phyloP scores from a whole-genome alignment of 805 yeast species.

The Sugiyamaella floridensis region DNA sequence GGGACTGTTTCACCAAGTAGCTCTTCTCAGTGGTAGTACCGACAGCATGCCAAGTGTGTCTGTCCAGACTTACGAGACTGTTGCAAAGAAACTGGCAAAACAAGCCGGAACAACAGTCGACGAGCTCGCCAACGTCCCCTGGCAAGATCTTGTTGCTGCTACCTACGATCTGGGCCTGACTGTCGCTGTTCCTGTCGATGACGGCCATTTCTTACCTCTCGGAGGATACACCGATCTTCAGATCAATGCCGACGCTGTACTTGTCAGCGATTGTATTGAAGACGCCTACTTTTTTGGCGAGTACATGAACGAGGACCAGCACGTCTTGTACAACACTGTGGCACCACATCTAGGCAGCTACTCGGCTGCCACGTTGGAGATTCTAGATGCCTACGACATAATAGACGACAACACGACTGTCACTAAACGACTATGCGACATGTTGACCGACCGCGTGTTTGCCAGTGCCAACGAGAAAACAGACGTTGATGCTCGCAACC shows the following conservation, averaged over 20 bases:
- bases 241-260: slow-evolving; percentile 15
- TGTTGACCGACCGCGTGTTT: slow-evolving; percentile 18
- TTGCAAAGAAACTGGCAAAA: slow-evolving; percentile 13
- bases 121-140: slow-evolving; percentile 18
- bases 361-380: background rate
- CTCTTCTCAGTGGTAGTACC: slow-evolving; percentile 25
- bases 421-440: slow-evolving; percentile 7
- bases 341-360: background rate
- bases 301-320: background rate
- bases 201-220: slow-evolving; percentile 22
- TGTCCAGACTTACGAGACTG: slow-evolving; percentile 16
- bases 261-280: slow-evolving; percentile 27
- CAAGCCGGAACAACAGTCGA: slow-evolving; percentile 14
- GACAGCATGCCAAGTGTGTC: slow-evolving; percentile 18
- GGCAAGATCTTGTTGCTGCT: slow-evolving; percentile 23
- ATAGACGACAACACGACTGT: background rate
- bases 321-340: background rate
- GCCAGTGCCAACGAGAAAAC: slow-evolving; percentile 13
- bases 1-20: slow-evolving; percentile 21
- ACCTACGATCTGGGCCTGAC: slow-evolving; percentile 19
- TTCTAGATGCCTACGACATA: background rate
- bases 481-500: slow-evolving; percentile 7
- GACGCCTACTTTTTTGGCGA: slow-evolving; percentile 23
- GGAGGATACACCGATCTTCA: slow-evolving; percentile 15
- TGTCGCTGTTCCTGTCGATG: slow-evolving; percentile 24